Base-by-base conservation (phyloP, 352 stramenopile species). In the Pythium rishiriense region DNA sequence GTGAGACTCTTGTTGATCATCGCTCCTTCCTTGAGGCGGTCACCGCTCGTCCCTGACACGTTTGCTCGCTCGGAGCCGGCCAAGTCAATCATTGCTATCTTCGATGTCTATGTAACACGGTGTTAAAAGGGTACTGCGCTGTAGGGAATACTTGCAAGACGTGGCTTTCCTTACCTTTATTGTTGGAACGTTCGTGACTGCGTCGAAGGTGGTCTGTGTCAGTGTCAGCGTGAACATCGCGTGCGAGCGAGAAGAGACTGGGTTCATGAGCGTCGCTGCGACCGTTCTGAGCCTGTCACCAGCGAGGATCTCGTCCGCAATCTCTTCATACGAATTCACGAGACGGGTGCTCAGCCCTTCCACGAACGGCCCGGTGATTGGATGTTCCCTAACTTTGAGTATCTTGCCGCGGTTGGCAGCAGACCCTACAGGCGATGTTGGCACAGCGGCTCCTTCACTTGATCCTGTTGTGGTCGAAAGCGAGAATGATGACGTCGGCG, bases 171-270 rank as follows among this genome's bases (percentile, higher is more conserved):
- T 51, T 31, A 91, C 84, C 75, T 94, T 92, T 53, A 91, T 75
- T 9, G 85, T 76, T 0, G 81, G 71, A 15, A 75, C 78, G 21
- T 91, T 76, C 3, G 82, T 88, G 17, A 72, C 52, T 0, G 70
- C 58, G 37, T 94, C 85, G 39, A 91, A 81, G 6, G 77, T 81
- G 14, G 83, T 91, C 54, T 94, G 86, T 1, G 83, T 94, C 43
- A 94, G 78, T 9, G 97, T 97, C 65, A 99, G 97, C 17, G 90
- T 98, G 62, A 99, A 99, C 52, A 99, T 95, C 0, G 93, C 95
- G 70, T 99, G 97, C 12, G 94, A 99, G 7, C 97, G 88, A 17
- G 92, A 98, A 0, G 92, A 98, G 3, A 94, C 91, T 1, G 91
- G 65, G 78, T 99, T 99, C 97, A 99, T 99, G 2, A 98, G 76